These are phyloP conservation scores for Blastobotrys muscicola DNA, from an alignment of 805 yeast species.

Conservation along the genomic window DNA sequence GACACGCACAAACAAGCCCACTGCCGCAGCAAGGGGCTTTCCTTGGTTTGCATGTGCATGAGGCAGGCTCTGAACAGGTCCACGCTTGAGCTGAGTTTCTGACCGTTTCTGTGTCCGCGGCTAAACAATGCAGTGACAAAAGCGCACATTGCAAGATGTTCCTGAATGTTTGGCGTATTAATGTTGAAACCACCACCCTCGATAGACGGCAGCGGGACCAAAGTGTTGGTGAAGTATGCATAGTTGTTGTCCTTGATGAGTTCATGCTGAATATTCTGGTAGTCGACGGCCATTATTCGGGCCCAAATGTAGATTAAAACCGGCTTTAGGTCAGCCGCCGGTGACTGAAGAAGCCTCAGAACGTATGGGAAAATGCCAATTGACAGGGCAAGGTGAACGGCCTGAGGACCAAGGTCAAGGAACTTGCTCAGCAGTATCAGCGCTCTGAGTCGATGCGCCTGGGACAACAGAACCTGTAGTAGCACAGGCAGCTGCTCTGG, in stretches of 20 bases:
- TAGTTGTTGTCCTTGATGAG: constrained; percentile 85
- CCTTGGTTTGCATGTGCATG: constrained; percentile 57
- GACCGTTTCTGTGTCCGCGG: constrained; percentile 70
- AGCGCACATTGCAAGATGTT: constrained; percentile 93
- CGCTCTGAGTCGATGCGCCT: constrained; percentile 88
- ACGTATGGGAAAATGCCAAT: constrained; percentile 97
- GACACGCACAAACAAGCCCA: constrained; percentile 82
- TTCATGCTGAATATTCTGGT: constrained; percentile 82
- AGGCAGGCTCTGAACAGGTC: constrained; percentile 64
- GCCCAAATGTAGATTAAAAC: constrained; percentile 97
- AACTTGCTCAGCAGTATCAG: constrained; percentile 74
- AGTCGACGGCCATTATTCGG: constrained; percentile 91
- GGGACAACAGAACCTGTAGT: constrained; percentile 83
- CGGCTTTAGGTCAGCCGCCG: constrained; percentile 91
- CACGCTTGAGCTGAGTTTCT: constrained; percentile 63
- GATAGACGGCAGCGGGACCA: constrained; percentile 32
- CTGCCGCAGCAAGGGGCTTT: constrained; percentile 78
- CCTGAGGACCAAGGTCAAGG: constrained; percentile 95
- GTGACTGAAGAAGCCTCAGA: constrained; percentile 78
- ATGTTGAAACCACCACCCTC: constrained; percentile 19
- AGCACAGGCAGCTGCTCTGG: constrained; percentile 96
- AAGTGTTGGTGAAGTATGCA: constrained; percentile 73
- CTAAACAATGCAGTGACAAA: constrained; percentile 80
- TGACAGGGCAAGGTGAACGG: constrained; percentile 83
- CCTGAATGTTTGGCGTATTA: constrained; percentile 49